Base-by-base conservation (phyloP, 495 filamentous ascomycete genomes). In the Neurospora discreta region DNA sequence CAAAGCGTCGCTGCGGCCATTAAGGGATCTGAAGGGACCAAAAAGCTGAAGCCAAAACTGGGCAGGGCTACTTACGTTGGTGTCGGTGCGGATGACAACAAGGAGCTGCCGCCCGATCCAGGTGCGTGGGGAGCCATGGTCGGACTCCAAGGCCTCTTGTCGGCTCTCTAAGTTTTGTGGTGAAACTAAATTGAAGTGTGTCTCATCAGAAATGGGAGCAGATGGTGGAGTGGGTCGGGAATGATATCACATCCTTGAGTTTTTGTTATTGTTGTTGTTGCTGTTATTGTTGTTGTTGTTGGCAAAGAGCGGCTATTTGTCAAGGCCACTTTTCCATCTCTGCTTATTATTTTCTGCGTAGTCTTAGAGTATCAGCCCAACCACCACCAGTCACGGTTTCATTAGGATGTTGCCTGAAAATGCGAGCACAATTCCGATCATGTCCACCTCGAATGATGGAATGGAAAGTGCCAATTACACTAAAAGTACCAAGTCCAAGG, bases 111-210 rank as follows among this genome's bases (percentile, higher is more conserved):
- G 16, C 88, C 87, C 3, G 88, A 90, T 75, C 88, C 88, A 9
- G 88, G 88, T 42, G 88, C 88, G 10, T 89, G 85, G 85, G 88
- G 87, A 1, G 85, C 85, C 33, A 88, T 86, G 81, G 85, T 89
- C 6, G 87, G 83, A 71, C 84, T 90, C 71, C 80, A 80, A 74
- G 88, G 87, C 0, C 73, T 89, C 70, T 75, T 77, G 70, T 74
- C 67, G 18, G 75, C 72, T 41, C 30, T 58, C 40, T 58, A 23
- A 58, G n/a, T 26, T 26, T 26, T 3, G 5, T 30, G 46, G 23
- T 58, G 46, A 58, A 15, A 58, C 10, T 1, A 1, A 1, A 11
- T 8, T 23, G 3, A 9, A 13, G 44, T 52, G 11, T 1, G 38
- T 20, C 20, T 23, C 18, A 5, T 52, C 44, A 6, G 1, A 1